Conservation (phyloP, 2,329 filamentous ascomycete species). For the Paraphaeosphaeria minitans region DNA sequence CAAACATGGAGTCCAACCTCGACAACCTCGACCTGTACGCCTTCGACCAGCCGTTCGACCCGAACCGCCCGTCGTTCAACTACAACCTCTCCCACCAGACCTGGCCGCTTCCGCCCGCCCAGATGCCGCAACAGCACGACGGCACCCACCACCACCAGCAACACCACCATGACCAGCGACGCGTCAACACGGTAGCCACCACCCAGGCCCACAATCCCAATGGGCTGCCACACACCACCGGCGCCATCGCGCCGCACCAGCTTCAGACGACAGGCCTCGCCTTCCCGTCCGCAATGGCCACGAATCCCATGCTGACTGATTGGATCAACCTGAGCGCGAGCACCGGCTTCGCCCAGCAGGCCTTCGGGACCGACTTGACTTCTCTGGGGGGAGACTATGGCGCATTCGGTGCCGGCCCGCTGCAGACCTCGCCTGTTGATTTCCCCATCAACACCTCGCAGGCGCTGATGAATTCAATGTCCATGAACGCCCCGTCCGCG, state of each 20-base stretch:
- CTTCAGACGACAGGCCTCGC: conserved; percentile 40
- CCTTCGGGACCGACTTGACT: conserved; percentile 37
- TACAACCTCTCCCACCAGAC: conserved; percentile 36
- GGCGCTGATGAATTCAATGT: conserved; percentile 48
- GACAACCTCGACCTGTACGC: conserved; percentile 49
- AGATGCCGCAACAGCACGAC: conserved; percentile 39
- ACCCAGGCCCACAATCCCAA: conserved; percentile 26
- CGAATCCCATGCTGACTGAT: conserved; percentile 45
- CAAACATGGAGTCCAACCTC: conserved; percentile 51
- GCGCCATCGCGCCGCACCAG: conserved; percentile 42
- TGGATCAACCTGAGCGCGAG: conserved; percentile 52
- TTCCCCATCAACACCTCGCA: conserved; percentile 51
- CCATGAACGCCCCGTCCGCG: conserved; percentile 46
- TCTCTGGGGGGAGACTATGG: conserved; percentile 46
- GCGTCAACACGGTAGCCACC: conserved; percentile 34
- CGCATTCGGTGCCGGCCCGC: conserved; percentile 44
- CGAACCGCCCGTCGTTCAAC: conserved; percentile 38
- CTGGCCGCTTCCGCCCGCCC: conserved; percentile 46
- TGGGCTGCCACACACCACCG: conserved; percentile 29
- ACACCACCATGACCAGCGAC: conserved; percentile 31
- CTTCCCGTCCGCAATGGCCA: conserved; percentile 41
- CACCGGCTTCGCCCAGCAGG: conserved; percentile 36
- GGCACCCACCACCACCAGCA: conserved; percentile 22
- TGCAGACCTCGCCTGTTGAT: conserved; percentile 55
- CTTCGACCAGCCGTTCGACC: conserved; percentile 48